Evolutionary conservation across 495 filamentous ascomycete genomes (phyloP).

Genomic region (Penicillium paradoxum): DNA sequence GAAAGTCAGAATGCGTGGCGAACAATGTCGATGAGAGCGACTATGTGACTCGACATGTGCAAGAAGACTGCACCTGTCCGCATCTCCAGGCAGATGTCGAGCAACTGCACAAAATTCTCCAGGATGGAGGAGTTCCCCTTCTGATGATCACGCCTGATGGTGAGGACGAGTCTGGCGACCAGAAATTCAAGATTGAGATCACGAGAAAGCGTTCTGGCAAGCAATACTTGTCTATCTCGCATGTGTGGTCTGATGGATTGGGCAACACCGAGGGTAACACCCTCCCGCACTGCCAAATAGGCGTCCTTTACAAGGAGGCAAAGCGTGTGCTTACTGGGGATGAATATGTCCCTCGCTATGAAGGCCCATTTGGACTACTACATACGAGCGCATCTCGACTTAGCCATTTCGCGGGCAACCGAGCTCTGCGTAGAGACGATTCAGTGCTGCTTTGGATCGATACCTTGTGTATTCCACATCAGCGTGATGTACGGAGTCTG

Average conservation of each 20-base stretch:
- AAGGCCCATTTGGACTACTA: neutral
- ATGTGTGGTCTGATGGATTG: slow-evolving; percentile 10
- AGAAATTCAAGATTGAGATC: neutral
- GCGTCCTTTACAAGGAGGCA: neutral
- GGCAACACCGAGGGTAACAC: neutral
- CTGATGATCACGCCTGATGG: neutral
- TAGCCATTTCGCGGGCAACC: neutral
- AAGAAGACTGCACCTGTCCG: neutral
- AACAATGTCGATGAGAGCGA: neutral
- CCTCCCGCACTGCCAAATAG: neutral
- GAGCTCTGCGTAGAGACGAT: neutral
- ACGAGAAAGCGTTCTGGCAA: neutral
- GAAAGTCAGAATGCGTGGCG: neutral
- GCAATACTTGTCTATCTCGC: slow-evolving; percentile 2
- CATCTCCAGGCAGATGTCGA: neutral
- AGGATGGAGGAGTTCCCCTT: neutral
- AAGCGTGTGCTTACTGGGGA: neutral
- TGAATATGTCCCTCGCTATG: neutral
- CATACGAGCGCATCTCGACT: neutral
- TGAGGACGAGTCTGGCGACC: neutral
- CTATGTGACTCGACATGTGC: neutral
- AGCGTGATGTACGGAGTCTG: neutral
- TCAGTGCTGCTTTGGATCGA: neutral
- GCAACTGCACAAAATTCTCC: neutral
- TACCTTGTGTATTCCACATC: neutral